phyloP scores from a whole-genome alignment of 345 rosid species.

The Salix arbutifolia region DNA sequence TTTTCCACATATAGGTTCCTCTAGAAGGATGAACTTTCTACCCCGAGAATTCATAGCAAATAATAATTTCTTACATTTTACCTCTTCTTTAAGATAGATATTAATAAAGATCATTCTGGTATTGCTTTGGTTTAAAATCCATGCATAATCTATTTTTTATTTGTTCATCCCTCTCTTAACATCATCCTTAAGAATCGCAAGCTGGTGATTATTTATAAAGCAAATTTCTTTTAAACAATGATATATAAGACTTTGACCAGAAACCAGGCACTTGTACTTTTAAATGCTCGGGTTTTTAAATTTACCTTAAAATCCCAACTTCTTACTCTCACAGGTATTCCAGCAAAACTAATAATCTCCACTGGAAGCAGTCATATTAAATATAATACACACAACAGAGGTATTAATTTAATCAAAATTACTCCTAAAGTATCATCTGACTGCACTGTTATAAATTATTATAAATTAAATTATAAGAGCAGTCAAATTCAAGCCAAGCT shows the following conservation, averaged over 20 bases:
- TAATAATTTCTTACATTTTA: background rate
- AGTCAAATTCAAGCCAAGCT: conserved; percentile 15
- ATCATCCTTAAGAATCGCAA: background rate
- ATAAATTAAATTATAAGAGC: background rate
- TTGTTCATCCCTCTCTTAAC: background rate
- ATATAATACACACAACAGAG: background rate
- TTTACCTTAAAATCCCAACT: background rate
- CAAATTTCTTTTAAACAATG: background rate
- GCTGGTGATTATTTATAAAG: background rate
- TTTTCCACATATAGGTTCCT: background rate
- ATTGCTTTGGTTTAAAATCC: background rate
- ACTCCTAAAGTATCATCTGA: background rate
- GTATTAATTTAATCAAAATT: background rate
- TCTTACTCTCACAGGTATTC: background rate
- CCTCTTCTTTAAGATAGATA: background rate
- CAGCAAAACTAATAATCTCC: background rate
- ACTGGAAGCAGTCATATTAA: background rate
- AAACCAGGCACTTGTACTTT: background rate
- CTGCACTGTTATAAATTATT: background rate
- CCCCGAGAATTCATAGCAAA: background rate
- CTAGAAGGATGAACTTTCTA: background rate
- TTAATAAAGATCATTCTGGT: background rate
- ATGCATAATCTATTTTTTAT: background rate
- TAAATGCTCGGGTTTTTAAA: too few species aligned
- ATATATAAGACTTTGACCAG: background rate